Percentiles rank a stretch among this genome's conserved stretches.
Conservation (phyloP, 768 basidiomycete species). For the Termitomyces sp. region DNA sequence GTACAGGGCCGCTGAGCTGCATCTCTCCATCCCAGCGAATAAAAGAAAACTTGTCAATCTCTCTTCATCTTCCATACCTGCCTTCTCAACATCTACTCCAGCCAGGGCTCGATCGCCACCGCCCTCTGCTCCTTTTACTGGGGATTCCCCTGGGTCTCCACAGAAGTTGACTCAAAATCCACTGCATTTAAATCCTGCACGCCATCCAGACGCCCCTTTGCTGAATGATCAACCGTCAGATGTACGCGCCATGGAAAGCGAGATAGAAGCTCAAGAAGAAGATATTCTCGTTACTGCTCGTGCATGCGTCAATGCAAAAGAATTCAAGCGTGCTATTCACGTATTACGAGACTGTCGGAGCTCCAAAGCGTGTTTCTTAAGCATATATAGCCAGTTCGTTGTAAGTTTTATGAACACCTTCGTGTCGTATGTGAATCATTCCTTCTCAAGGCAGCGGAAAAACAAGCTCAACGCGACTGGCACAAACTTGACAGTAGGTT, state of each 20-base stretch:
- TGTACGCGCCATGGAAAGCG: constrained; percentile 34
- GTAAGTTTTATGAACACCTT: constrained; percentile 44
- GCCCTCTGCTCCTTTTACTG: constrained; percentile 33
- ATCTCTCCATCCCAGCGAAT: constrained; percentile 52
- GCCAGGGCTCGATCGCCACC: constrained; percentile 43
- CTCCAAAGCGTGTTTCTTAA: constrained; percentile 71
- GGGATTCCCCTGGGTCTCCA: constrained; percentile 29
- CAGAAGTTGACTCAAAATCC: constrained; percentile 27
- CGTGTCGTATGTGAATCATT: not conserved
- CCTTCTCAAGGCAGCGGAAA: constrained; percentile 71
- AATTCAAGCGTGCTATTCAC: constrained; percentile 71
- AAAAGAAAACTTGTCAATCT: constrained; percentile 35
- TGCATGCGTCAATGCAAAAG: constrained; percentile 70
- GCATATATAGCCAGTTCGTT: constrained; percentile 79
- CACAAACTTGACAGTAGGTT: constrained; percentile 73
- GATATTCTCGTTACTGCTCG: constrained; percentile 73
- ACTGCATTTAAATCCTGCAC: constrained; percentile 21
- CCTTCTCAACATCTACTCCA: constrained; percentile 60
- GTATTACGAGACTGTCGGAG: constrained; percentile 64
- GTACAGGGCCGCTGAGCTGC: constrained; percentile 72
- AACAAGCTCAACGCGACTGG: constrained; percentile 79
- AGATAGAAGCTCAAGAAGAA: constrained; percentile 58
- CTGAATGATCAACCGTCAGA: constrained; percentile 28
- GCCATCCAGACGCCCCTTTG: constrained; percentile 35
- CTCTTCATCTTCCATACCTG: constrained; percentile 20